Percentiles rank a stretch among this genome's conserved stretches.
These are phyloP conservation scores for Coccomyxa sp. DNA, from an alignment of 139 green algal genomes.

Conservation along the genomic window DNA sequence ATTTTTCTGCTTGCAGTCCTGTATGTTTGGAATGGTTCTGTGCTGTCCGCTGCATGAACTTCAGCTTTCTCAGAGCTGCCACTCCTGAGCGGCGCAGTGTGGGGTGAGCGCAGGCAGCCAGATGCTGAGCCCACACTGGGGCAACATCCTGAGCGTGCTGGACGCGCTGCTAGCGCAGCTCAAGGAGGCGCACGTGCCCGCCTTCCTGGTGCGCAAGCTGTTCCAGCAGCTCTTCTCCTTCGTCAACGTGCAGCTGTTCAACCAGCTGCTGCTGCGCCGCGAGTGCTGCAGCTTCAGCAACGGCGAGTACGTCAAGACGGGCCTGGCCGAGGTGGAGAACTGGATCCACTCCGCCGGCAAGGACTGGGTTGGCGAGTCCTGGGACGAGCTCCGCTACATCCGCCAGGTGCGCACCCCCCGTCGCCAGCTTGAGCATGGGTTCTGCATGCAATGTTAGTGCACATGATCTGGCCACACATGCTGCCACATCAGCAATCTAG, in stretches of 20 bases:
- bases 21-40: not conserved
- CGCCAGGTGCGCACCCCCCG: conserved; percentile 55
- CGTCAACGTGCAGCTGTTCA: conserved; percentile 99
- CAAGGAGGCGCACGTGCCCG: conserved; percentile 78
- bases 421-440: not conserved
- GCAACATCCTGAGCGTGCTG: conserved; percentile 80
- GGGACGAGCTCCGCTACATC: conserved; percentile 94
- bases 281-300: conserved; percentile 99
- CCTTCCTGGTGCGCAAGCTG: conserved; percentile 78
- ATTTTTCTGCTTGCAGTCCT: not conserved
- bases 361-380: conserved; percentile 79
- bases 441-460: too few species aligned
- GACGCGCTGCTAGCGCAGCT: conserved; percentile 79
- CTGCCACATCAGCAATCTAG: too few species aligned
- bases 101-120: not conserved
- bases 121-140: conserved; percentile 69
- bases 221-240: conserved; percentile 89
- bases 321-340: conserved; percentile 88
- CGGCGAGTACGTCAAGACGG: conserved; percentile 98
- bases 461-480: too few species aligned
- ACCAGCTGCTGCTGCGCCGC: conserved; percentile 95
- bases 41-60: too few species aligned
- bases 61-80: too few species aligned
- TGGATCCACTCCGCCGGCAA: conserved; percentile 80
- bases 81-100: not conserved